phyloP scores from a whole-genome alignment of 108 stramenopile genomes.

The Conticribra weissflogii region DNA sequence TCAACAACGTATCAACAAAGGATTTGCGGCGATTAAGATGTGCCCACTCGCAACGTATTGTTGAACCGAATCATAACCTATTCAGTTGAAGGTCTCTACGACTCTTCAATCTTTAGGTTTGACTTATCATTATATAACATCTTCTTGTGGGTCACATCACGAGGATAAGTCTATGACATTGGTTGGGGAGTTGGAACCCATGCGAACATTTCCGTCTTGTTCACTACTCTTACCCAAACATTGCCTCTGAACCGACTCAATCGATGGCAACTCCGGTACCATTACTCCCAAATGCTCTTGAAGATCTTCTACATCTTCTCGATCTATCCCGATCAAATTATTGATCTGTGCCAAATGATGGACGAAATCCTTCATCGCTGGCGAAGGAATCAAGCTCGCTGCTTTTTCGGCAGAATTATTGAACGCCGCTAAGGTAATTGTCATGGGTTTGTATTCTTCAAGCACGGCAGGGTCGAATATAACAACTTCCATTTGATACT shows the following conservation, averaged over 20 bases:
- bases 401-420: constrained; percentile 17
- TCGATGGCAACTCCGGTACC: neutral
- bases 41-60: no score
- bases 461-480: constrained; percentile 18
- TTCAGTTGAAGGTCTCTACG: no score
- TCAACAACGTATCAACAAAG: no score
- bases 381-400: neutral
- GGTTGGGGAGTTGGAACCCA: neutral
- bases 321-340: neutral
- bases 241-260: neutral
- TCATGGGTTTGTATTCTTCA: constrained; percentile 2
- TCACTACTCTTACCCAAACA: neutral
- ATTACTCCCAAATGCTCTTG: neutral
- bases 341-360: neutral
- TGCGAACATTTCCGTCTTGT: neutral
- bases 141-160: no score
- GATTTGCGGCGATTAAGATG: no score
- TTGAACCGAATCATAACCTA: no score
- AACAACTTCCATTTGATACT: constrained; percentile 23
- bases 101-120: no score
- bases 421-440: constrained; percentile 19
- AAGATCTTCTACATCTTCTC: neutral
- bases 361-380: neutral
- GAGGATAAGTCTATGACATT: neutral
- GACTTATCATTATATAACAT: no score